phyloP scores from a whole-genome alignment of 345 rosid species.

The Citrus unshiu region DNA sequence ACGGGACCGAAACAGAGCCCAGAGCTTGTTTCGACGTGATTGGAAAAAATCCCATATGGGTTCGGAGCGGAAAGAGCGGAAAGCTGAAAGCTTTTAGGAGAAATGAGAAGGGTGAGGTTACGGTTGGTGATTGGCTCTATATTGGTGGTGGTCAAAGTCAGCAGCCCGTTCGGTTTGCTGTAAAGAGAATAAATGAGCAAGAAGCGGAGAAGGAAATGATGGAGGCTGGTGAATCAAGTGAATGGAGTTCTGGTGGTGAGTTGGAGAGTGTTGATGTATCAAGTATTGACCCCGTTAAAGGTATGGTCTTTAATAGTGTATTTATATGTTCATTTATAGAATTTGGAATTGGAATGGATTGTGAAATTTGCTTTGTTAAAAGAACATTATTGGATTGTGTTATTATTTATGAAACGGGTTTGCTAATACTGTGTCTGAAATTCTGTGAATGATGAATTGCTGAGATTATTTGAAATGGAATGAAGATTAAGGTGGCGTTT shows the following conservation, averaged over 20 bases:
- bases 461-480: not conserved
- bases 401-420: too few species aligned
- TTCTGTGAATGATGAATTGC: not conserved
- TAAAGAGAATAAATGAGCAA: constrained; percentile 31
- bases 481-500: too few species aligned
- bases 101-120: constrained; percentile 46
- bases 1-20: constrained; percentile 22
- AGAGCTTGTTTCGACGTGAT: constrained; percentile 55
- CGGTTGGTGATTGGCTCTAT: constrained; percentile 56
- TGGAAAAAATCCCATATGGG: constrained; percentile 77
- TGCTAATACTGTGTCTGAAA: not conserved
- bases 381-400: not conserved
- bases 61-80: constrained; percentile 27
- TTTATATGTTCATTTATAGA: not conserved
- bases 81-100: constrained; percentile 40
- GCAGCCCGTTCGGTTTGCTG: constrained; percentile 50
- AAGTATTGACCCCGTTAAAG: constrained; percentile 58
- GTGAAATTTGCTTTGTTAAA: not conserved
- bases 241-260: constrained; percentile 7
- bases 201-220: constrained; percentile 21
- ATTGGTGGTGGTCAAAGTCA: constrained; percentile 33
- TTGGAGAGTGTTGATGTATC: constrained; percentile 31
- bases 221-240: constrained; percentile 24
- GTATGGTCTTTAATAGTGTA: constrained; percentile 22
- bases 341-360: not conserved